Conservation (phyloP, 2,329 filamentous ascomycete genomes). For the Trichophyton rubrum region DNA sequence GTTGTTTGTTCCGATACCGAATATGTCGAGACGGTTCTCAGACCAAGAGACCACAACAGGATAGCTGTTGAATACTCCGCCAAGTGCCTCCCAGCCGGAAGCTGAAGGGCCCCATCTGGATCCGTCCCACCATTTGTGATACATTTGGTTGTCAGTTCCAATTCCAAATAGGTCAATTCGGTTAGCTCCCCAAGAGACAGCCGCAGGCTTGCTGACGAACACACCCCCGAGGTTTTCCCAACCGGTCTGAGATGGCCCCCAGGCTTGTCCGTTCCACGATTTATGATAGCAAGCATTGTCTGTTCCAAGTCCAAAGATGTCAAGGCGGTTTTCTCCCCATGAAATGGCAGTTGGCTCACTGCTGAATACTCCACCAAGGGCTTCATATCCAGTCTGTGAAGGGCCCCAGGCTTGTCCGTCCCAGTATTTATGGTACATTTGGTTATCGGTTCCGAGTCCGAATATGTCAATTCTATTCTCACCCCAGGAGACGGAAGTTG, state of each 20-base stretch:
- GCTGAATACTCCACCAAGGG: slow-evolving; percentile 14
- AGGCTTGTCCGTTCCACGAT: slow-evolving; percentile 12
- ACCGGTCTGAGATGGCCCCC: slow-evolving; percentile 9
- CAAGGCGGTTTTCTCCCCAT: slow-evolving; percentile 14
- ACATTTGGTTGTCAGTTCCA: slow-evolving; percentile 14
- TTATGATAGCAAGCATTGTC: slow-evolving; percentile 15
- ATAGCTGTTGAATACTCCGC: slow-evolving; percentile 10
- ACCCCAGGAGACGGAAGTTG: slow-evolving; percentile 19
- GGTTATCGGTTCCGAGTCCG: slow-evolving; percentile 19
- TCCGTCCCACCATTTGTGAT: slow-evolving; percentile 14
- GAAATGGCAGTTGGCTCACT: slow-evolving; percentile 13
- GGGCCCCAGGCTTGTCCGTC: slow-evolving; percentile 12
- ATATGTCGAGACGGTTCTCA: slow-evolving; percentile 12
- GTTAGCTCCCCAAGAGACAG: slow-evolving; percentile 15
- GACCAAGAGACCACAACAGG: slow-evolving; percentile 11
- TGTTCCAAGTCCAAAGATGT: slow-evolving; percentile 16
- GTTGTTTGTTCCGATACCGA: slow-evolving; percentile 11
- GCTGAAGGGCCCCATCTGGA: slow-evolving; percentile 10
- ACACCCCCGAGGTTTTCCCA: slow-evolving; percentile 15
- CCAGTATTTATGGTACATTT: slow-evolving; percentile 22
- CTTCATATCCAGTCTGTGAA: slow-evolving; percentile 10
- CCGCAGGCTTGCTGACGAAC: slow-evolving; percentile 14
- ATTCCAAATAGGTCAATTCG: slow-evolving; percentile 16
- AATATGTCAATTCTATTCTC: slow-evolving; percentile 20
- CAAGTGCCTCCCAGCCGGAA: slow-evolving; percentile 11